Base-by-base conservation (phyloP, 257 asterid species). In the Nicotiana tabacum region DNA sequence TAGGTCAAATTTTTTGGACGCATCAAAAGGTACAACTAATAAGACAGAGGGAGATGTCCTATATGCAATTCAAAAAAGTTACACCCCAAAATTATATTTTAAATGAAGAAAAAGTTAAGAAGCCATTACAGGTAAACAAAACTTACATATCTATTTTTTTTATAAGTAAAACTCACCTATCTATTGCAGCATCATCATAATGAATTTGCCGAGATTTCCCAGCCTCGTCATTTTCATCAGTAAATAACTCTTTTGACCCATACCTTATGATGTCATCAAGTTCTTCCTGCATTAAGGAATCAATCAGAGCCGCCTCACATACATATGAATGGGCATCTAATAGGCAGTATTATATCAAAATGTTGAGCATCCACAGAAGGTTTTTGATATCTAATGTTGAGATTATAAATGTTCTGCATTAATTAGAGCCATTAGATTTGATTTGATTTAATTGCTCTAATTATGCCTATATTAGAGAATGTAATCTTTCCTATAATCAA, bases 131-230 rank as follows among this genome's bases (percentile, higher is more conserved):
- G 48, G 78, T 68, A 66, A 66, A 81, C 33, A 81, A 51, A 48
- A 81, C 33, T 65, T 43, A 32, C 67, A 77, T 91, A 83, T 91
- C 97, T 86, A 92, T 93, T 58, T 29, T 27, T 62, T 65, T 5
- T 12, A 17, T 1, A 65, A 65, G 39, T 11, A 15, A n/a, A 24
- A 83, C 27, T 86, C 85, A 95, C 98, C 98, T 92, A 84, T 92
- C 98, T 87, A 96, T 94, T 69, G 99, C 98, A 87, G 97, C 83
- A 87, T 91, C 99, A 82, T 96, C 99, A 82, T 96, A 96, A 90
- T 94, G 99, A 83, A 96, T 96, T 88, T 94, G 98, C 37, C 97
- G 95, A 79, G 98, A 94, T 87, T 94, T 94, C 65, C 92, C 99
- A 46, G 89, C 82, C 85, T 96, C 99, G 33, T 96, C 99, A 81